These are phyloP conservation scores for Zopfia rhizophila DNA, from an alignment of 2,329 filamentous ascomycete genomes.

Conservation along the genomic window DNA sequence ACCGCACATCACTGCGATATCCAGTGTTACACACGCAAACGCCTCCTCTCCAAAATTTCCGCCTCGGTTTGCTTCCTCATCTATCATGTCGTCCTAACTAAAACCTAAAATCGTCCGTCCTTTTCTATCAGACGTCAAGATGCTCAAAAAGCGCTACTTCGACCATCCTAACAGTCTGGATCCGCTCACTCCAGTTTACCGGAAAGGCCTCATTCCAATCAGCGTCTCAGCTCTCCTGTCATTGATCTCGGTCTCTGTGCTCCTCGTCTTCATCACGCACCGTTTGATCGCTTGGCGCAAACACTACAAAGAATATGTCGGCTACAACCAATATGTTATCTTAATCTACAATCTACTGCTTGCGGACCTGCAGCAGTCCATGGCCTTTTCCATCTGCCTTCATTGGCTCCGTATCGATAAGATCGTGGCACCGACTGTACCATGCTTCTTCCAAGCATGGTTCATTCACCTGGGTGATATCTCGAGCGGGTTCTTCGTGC, in stretches of 20 bases:
- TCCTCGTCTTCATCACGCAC: conserved; percentile 62
- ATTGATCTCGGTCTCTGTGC: conserved; percentile 54
- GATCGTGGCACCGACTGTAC: conserved; percentile 56
- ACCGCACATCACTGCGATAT: too few relatives aligned
- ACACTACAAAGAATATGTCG: conserved; percentile 60
- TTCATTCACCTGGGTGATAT: conserved; percentile 65
- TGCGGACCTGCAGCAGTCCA: conserved; percentile 63
- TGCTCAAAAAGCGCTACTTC: conserved; percentile 32
- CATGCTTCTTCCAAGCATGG: conserved; percentile 63
- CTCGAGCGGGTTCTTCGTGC: conserved; percentile 63
- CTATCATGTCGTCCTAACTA: too few relatives aligned
- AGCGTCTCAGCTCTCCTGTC: conserved; percentile 60
- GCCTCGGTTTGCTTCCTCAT: too few relatives aligned
- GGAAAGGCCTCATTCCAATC: conserved; percentile 59
- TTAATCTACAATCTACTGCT: conserved; percentile 65
- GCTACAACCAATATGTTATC: conserved; percentile 65
- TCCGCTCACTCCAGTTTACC: conserved; percentile 39
- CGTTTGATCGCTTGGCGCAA: conserved; percentile 62
- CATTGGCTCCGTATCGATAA: conserved; percentile 58
- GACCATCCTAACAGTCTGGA: conserved; percentile 44
- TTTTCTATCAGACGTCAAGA: too few relatives aligned
- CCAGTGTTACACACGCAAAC: too few relatives aligned
- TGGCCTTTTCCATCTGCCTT: conserved; percentile 61
- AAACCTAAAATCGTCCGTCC: too few relatives aligned
- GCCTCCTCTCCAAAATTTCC: too few relatives aligned